Evolutionary conservation across 108 stramenopile genomes (phyloP).

Genomic region (Aurantiochytrium sp.): DNA sequence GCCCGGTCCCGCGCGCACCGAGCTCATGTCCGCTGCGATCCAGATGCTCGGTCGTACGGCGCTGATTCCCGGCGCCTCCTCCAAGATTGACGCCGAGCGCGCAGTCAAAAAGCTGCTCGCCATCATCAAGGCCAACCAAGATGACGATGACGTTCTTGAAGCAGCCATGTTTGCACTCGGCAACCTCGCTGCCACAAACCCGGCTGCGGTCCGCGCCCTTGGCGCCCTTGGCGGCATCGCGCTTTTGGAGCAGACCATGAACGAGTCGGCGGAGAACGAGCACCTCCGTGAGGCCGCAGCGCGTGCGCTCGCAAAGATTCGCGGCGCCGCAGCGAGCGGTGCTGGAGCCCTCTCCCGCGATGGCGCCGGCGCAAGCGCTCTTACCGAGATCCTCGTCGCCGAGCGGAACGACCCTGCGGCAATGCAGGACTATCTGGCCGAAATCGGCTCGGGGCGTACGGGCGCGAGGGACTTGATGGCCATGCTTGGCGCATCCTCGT

Average conservation of each 20-base stretch:
- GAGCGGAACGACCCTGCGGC: neutral
- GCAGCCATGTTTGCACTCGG: neutral
- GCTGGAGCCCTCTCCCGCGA: neutral
- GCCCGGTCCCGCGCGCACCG: neutral
- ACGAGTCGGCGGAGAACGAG: neutral
- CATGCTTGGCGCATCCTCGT: neutral
- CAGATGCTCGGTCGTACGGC: neutral
- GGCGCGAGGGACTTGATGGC: neutral
- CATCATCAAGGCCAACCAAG: neutral
- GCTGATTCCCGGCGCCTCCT: neutral
- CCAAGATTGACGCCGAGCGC: neutral
- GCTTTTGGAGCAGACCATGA: conserved; percentile 4
- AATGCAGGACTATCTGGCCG: neutral
- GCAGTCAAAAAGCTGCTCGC: conserved; percentile 16
- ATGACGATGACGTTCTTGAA: neutral
- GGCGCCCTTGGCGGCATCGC: neutral
- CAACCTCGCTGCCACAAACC: neutral
- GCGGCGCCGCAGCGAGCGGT: neutral
- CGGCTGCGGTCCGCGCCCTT: neutral
- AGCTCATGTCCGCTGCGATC: neutral
- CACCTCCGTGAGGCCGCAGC: neutral
- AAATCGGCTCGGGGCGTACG: neutral
- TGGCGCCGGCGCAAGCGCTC: neutral
- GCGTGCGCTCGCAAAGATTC: neutral
- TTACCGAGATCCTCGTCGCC: neutral